phyloP scores from a whole-genome alignment of 768 basidiomycete genomes.

The Russula brevipes region DNA sequence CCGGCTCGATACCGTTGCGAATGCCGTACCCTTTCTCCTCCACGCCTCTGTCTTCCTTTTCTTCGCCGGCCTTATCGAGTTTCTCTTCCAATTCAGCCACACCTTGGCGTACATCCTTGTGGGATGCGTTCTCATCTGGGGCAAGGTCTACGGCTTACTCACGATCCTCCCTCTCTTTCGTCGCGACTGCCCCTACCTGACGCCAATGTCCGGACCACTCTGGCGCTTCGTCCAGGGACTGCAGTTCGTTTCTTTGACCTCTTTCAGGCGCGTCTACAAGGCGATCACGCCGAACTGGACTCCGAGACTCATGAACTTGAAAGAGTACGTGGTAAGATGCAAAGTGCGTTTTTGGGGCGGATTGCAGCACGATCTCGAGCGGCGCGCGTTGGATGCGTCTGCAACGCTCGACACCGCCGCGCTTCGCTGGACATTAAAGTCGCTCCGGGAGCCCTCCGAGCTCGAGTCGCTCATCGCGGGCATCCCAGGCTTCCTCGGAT shows the following conservation, averaged over 20 bases:
- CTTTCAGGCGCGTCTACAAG: not conserved
- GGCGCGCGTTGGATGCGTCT: not conserved
- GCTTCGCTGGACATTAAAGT: constrained; percentile 12
- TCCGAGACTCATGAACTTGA: not conserved
- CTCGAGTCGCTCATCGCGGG: constrained; percentile 14
- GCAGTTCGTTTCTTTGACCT: not conserved
- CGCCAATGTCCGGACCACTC: constrained; percentile 8
- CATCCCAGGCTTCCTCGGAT: constrained; percentile 11
- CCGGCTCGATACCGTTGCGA: not conserved
- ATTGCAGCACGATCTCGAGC: constrained; percentile 3
- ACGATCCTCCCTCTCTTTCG: constrained; percentile 6
- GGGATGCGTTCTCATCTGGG: not conserved
- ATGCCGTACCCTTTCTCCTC: constrained; percentile 6
- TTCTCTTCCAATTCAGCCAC: constrained; percentile 2
- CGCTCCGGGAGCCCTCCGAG: constrained; percentile 12
- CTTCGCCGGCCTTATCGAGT: constrained; percentile 5
- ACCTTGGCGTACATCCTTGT: constrained; percentile 1
- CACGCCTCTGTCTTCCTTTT: constrained; percentile 11
- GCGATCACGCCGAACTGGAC: not conserved
- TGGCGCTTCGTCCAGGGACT: constrained; percentile 1
- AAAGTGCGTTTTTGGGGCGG: constrained; percentile 7
- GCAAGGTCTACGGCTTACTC: not conserved
- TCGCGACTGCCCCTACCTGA: constrained; percentile 16
- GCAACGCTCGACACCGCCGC: constrained; percentile 4
- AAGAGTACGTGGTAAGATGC: constrained; percentile 2